Evolutionary conservation across 1,284 basidiomycete genomes (phyloP).

Genomic region (Chondrostereum purpureum): DNA sequence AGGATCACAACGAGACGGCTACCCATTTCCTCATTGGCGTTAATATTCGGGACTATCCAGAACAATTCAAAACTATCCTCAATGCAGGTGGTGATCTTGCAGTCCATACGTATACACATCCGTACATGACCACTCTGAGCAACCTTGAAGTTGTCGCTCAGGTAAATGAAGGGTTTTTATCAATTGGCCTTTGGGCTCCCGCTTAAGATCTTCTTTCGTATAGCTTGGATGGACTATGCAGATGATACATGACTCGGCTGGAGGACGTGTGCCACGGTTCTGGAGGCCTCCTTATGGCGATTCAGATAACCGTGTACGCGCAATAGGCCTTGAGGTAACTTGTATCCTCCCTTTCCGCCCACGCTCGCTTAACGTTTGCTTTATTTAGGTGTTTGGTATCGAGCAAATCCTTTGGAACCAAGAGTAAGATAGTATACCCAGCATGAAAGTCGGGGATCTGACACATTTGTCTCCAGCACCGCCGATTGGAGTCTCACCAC

Average conservation of each 20-base stretch:
- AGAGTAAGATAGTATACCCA: conserved; percentile 43
- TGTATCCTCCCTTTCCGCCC: neutral
- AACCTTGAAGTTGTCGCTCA: conserved; percentile 6
- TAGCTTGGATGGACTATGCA: conserved; percentile 78
- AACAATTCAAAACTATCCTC: conserved; percentile 2
- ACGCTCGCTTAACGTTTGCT: neutral
- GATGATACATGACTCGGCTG: conserved; percentile 76
- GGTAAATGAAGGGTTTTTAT: conserved; percentile 22
- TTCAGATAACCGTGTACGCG: conserved; percentile 63
- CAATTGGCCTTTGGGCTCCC: neutral
- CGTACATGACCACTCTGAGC: conserved; percentile 2
- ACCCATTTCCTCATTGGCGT: conserved; percentile 6
- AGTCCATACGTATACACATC: conserved; percentile 2
- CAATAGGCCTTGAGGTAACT: conserved; percentile 58
- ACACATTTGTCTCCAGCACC: conserved; percentile 35
- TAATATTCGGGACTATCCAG: neutral
- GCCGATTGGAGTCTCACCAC: conserved; percentile 56
- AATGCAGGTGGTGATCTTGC: conserved; percentile 5
- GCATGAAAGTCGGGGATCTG: conserved; percentile 6
- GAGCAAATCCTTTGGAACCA: conserved; percentile 75
- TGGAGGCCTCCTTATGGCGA: conserved; percentile 81
- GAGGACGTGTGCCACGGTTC: conserved; percentile 63
- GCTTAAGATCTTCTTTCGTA: conserved; percentile 4
- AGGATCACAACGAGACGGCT: conserved; percentile 1
- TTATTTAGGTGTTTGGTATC: conserved; percentile 52